These are phyloP conservation scores for Thelonectria blattea DNA, from an alignment of 2,329 filamentous ascomycete species.

Conservation along the genomic window DNA sequence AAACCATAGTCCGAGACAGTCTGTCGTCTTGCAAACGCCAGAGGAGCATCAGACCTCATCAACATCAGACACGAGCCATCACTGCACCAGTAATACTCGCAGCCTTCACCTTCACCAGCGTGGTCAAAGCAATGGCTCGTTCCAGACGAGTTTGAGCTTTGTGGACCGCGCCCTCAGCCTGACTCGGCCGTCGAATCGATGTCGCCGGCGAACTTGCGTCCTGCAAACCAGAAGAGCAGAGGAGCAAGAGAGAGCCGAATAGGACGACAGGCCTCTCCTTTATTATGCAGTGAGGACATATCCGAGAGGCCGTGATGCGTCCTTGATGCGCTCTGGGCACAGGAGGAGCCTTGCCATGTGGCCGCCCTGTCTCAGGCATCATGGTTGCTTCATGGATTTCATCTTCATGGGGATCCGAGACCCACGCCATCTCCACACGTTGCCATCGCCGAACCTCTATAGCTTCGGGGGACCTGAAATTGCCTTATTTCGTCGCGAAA, in stretches of 20 bases:
- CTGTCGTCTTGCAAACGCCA: neutral
- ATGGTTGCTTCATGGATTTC: too few species aligned
- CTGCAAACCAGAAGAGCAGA: neutral
- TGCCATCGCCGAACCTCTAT: conserved; percentile 7
- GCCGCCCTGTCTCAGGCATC: conserved; percentile 28
- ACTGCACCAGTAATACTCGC: neutral
- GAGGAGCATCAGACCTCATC: neutral
- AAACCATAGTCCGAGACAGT: neutral
- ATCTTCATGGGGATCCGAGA: conserved; percentile 18
- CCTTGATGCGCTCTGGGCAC: conserved; percentile 8
- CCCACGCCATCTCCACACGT: conserved; percentile 8
- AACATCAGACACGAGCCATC: neutral
- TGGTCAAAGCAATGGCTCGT: conserved; percentile 9
- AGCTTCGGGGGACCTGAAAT: conserved; percentile 31
- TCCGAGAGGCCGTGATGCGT: neutral
- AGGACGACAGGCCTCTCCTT: conserved; percentile 6
- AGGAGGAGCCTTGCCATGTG: conserved; percentile 33
- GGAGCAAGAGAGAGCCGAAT: neutral
- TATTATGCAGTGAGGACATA: neutral
- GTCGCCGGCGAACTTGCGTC: too few species aligned
- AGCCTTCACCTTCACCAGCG: neutral
- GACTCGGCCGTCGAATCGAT: neutral
- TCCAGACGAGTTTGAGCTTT: conserved; percentile 18
- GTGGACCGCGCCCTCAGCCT: conserved; percentile 2
- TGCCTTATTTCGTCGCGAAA: conserved; percentile 35